A percentile compares a stretch with the other conserved stretches of the same genome.
Evolutionary conservation across 2,329 filamentous ascomycete genomes (phyloP).

Genomic region (Arachnomyces sp.): DNA sequence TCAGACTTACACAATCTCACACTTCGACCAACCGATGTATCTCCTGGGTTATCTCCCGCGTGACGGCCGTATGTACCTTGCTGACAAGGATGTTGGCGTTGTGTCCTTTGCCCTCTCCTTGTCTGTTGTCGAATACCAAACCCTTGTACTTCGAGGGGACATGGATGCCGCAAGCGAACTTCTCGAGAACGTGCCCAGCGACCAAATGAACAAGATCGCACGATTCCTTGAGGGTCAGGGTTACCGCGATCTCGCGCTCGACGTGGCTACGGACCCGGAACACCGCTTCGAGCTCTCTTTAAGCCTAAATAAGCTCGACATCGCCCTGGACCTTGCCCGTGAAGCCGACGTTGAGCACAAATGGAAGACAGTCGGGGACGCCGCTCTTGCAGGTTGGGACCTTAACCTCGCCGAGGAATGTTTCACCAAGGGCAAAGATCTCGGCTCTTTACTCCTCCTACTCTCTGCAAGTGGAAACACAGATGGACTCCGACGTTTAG

Average conservation of each 20-base stretch:
- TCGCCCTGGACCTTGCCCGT: constrained; percentile 76
- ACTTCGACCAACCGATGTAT: constrained; percentile 95
- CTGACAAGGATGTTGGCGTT: constrained; percentile 89
- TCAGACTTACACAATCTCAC: constrained; percentile 93
- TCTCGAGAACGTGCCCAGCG: constrained; percentile 73
- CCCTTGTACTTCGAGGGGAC: constrained; percentile 84
- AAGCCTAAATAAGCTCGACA: constrained; percentile 71
- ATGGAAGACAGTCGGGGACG: constrained; percentile 96
- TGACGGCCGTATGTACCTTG: constrained; percentile 90
- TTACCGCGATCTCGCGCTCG: constrained; percentile 89
- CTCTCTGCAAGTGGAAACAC: constrained; percentile 79
- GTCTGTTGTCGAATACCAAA: constrained; percentile 93
- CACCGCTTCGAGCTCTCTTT: constrained; percentile 94
- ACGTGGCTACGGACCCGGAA: constrained; percentile 89
- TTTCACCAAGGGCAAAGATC: constrained; percentile 82
- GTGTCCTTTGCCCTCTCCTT: constrained; percentile 87
- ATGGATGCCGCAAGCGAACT: constrained; percentile 86
- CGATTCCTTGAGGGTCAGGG: constrained; percentile 96
- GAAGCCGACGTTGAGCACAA: constrained; percentile 87
- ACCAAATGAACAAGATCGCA: constrained; percentile 96
- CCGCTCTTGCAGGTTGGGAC: constrained; percentile 80
- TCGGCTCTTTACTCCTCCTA: constrained; percentile 79
- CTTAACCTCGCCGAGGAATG: constrained; percentile 83
- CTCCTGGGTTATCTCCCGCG: constrained; percentile 90
- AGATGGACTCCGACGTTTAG: constrained; percentile 64